Conservation (phyloP, 345 rosid species). For the Moricandia moricandioides region DNA sequence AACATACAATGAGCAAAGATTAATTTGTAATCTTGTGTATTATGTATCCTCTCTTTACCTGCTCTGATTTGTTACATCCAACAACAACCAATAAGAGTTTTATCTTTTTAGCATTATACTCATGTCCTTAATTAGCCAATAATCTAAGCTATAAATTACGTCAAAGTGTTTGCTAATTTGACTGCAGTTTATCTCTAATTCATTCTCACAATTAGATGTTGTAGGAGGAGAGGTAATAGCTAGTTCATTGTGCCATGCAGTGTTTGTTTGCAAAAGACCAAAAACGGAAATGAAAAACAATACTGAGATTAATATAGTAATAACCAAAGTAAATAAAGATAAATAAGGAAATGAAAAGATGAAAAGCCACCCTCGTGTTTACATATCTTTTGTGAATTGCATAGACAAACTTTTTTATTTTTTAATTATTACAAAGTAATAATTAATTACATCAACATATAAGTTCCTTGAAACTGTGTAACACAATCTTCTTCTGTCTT, state of each 20-base stretch:
- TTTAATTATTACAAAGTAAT: constrained; percentile 8
- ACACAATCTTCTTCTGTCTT: constrained; percentile 6
- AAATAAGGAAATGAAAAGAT: background rate
- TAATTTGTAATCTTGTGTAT: constrained; percentile 25
- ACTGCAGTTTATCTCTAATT: background rate
- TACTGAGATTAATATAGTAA: background rate
- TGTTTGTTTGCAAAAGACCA: background rate
- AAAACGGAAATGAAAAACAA: background rate
- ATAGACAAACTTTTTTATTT: background rate
- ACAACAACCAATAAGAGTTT: constrained; percentile 25
- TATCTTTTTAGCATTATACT: constrained; percentile 15
- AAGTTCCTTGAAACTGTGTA: constrained; percentile 10
- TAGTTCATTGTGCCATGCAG: constrained; percentile 13
- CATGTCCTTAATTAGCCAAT: constrained; percentile 1
- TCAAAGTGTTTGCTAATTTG: background rate
- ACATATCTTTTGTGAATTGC: background rate
- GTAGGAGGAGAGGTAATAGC: background rate
- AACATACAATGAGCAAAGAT: constrained; percentile 36
- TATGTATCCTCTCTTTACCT: constrained; percentile 25
- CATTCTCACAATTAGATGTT: background rate
- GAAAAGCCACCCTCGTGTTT: background rate
- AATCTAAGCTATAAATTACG: background rate
- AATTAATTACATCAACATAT: constrained; percentile 13
- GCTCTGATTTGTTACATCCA: constrained; percentile 32
- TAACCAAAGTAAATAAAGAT: background rate